phyloP scores from a whole-genome alignment of 345 rosid genomes.

The Hibiscus mutabilis region DNA sequence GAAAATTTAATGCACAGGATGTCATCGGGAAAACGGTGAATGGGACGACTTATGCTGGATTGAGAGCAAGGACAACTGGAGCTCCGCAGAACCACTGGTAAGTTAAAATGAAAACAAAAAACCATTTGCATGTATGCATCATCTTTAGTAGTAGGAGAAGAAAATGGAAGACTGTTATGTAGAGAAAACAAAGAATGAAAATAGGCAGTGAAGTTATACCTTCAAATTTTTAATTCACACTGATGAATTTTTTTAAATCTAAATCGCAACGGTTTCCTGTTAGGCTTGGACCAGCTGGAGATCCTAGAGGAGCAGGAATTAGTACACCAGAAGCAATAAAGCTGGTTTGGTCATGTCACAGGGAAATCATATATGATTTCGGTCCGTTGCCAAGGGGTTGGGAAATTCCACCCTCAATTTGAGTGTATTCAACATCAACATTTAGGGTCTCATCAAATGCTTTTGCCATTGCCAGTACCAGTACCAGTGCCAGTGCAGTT shows the following conservation, averaged over 20 bases:
- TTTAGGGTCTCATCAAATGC: background rate
- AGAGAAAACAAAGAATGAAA: too few relatives aligned
- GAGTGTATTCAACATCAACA: conserved; percentile 10
- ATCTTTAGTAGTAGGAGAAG: too few relatives aligned
- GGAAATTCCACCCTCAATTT: conserved; percentile 79
- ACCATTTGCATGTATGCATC: too few relatives aligned
- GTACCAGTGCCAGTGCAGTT: conserved; percentile 29
- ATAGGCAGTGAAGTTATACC: too few relatives aligned
- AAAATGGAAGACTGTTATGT: too few relatives aligned
- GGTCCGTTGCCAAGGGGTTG: conserved; percentile 77
- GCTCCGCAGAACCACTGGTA: conserved; percentile 99
- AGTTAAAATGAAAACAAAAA: background rate
- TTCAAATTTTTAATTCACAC: background rate
- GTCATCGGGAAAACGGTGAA: conserved; percentile 83
- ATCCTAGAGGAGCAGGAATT: conserved; percentile 97
- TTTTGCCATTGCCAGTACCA: conserved; percentile 8
- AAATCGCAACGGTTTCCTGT: background rate
- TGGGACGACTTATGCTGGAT: conserved; percentile 92
- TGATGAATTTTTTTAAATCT: background rate
- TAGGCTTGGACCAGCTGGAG: conserved; percentile 99
- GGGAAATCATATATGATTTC: conserved; percentile 81
- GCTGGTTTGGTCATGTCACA: conserved; percentile 96
- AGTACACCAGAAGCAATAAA: conserved; percentile 97
- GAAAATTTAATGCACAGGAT: conserved; percentile 42
- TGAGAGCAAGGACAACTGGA: conserved; percentile 94